phyloP scores from a whole-genome alignment of 1,284 basidiomycete species.

The Apiotrichum laibachii region DNA sequence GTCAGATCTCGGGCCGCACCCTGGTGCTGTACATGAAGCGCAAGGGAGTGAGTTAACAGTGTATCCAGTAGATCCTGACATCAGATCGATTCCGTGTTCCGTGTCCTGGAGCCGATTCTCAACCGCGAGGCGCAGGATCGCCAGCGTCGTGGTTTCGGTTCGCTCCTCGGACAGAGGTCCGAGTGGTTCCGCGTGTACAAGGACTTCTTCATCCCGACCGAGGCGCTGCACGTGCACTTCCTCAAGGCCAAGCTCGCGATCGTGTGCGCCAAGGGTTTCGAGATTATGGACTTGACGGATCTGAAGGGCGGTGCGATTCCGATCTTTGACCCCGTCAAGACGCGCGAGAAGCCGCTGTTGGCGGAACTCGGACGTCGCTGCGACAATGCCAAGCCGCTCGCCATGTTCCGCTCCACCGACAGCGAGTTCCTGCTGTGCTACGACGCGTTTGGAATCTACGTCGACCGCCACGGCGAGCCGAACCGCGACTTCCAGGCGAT shows the following conservation, averaged over 20 bases:
- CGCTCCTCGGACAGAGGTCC: slow-evolving; percentile 70
- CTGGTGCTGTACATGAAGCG: slow-evolving; percentile 94
- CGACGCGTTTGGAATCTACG: slow-evolving; percentile 77
- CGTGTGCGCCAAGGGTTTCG: slow-evolving; percentile 88
- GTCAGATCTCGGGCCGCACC: slow-evolving; percentile 76
- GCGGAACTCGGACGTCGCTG: slow-evolving; percentile 74
- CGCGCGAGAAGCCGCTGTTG: slow-evolving; percentile 66
- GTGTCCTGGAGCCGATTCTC: slow-evolving; percentile 85
- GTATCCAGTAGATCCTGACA: background rate
- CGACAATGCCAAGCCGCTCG: slow-evolving; percentile 73
- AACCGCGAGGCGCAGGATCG: slow-evolving; percentile 76
- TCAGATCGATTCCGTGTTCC: slow-evolving; percentile 82
- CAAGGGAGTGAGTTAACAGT: slow-evolving; percentile 66
- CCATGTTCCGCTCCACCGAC: slow-evolving; percentile 85
- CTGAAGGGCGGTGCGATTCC: slow-evolving; percentile 83
- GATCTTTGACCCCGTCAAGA: slow-evolving; percentile 59
- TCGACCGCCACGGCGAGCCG: slow-evolving; percentile 67
- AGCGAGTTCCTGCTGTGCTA: slow-evolving; percentile 92
- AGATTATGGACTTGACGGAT: slow-evolving; percentile 90
- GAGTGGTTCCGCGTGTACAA: slow-evolving; percentile 92
- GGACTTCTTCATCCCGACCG: slow-evolving; percentile 88
- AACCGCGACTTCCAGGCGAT: slow-evolving; percentile 68
- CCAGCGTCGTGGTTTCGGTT: slow-evolving; percentile 60
- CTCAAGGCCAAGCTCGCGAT: slow-evolving; percentile 87
- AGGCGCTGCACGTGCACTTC: slow-evolving; percentile 85